A percentile compares a stretch with the other conserved stretches of the same genome.
phyloP scores from a whole-genome alignment of 2,329 filamentous ascomycete genomes.

The Fusarium neocosmosporiellum region DNA sequence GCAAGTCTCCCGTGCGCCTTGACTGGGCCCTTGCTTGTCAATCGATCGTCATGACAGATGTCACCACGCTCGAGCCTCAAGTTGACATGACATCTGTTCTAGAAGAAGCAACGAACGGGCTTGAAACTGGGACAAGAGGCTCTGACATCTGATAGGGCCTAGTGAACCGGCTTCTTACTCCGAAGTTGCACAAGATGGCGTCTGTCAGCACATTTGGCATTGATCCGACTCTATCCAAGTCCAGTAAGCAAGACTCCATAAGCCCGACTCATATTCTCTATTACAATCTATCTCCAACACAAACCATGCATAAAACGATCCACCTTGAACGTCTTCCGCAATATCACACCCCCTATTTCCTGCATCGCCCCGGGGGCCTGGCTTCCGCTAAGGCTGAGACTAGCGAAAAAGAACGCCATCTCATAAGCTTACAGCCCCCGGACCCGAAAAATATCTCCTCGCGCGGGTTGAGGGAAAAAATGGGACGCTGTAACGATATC shows the following conservation, averaged over 20 bases:
- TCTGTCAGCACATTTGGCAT: background rate
- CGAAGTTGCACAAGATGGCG: conserved; percentile 10
- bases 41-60: background rate
- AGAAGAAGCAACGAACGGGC: background rate
- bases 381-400: conserved; percentile 1
- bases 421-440: background rate
- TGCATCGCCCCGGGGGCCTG: background rate
- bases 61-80: conserved; percentile 5
- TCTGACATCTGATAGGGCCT: conserved; percentile 8
- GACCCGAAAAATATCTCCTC: background rate
- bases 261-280: background rate
- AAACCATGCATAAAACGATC: background rate
- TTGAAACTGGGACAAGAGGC: background rate
- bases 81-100: conserved; percentile 21
- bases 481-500: background rate
- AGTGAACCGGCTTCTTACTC: conserved; percentile 6
- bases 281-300: background rate
- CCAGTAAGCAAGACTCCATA: background rate
- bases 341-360: conserved; percentile 8
- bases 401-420: background rate
- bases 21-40: background rate
- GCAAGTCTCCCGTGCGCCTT: background rate
- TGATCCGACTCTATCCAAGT: background rate
- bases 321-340: background rate
- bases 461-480: background rate